Evolutionary conservation across 441 rosid genomes (phyloP).

Genomic region (Adansonia rubrostipa): DNA sequence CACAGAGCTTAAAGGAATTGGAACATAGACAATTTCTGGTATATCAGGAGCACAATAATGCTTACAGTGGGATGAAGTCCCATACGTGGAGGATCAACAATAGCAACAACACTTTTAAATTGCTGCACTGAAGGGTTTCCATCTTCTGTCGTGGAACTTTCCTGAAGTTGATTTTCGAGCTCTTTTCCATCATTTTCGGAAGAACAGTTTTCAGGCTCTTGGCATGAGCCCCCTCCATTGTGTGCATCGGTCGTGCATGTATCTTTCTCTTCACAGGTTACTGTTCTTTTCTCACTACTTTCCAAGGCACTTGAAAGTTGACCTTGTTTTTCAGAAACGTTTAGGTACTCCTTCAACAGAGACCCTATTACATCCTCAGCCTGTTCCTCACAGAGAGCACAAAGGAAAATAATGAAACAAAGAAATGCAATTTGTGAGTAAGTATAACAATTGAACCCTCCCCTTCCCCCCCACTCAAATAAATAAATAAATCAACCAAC

Average conservation of each 20-base stretch:
- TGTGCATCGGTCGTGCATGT: slow-evolving; percentile 21
- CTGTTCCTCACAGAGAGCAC: slow-evolving; percentile 39
- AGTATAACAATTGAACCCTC: background rate
- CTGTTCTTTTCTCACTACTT: slow-evolving; percentile 35
- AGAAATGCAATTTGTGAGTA: background rate
- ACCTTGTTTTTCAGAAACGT: slow-evolving; percentile 44
- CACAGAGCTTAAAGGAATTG: slow-evolving; percentile 9
- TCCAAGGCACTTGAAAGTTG: slow-evolving; percentile 41
- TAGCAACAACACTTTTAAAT: slow-evolving; percentile 86
- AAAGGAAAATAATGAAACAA: background rate
- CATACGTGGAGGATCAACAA: slow-evolving; percentile 95
- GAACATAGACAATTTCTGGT: background rate
- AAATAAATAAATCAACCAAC: slow-evolving; percentile 13
- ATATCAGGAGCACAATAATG: slow-evolving; percentile 11
- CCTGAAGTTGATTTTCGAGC: slow-evolving; percentile 37
- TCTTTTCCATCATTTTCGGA: slow-evolving; percentile 44
- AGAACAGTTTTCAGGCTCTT: slow-evolving; percentile 39
- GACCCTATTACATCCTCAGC: slow-evolving; percentile 94
- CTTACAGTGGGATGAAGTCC: slow-evolving; percentile 94
- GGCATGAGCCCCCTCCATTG: slow-evolving; percentile 40
- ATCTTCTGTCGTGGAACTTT: slow-evolving; percentile 40
- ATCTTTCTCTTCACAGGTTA: slow-evolving; percentile 40
- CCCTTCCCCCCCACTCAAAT: background rate
- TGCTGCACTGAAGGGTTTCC: slow-evolving; percentile 41
- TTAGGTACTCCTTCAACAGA: slow-evolving; percentile 71